phyloP scores from a whole-genome alignment of 768 basidiomycete species.

The Collybia nuda region DNA sequence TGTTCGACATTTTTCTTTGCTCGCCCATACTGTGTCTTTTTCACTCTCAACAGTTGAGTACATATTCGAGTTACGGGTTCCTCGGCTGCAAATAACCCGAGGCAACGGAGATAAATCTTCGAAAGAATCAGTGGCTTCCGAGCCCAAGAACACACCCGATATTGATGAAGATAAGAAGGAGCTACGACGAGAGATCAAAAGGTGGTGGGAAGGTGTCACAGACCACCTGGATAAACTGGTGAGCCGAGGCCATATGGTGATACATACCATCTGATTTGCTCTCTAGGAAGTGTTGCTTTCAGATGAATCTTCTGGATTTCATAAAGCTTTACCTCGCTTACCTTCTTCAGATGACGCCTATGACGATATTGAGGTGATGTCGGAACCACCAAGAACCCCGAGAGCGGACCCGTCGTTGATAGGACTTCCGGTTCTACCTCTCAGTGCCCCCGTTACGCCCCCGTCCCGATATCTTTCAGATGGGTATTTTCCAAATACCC shows the following conservation, averaged over 20 bases:
- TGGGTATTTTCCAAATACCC: background rate
- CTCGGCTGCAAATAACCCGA: constrained; percentile 55
- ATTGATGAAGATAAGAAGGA: constrained; percentile 37
- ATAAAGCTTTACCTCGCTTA: constrained; percentile 58
- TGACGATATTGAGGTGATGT: constrained; percentile 13
- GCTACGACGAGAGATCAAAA: constrained; percentile 59
- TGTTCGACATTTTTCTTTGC: background rate
- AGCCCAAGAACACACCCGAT: background rate
- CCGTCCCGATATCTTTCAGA: background rate
- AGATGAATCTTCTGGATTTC: constrained; percentile 20
- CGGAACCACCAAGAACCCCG: background rate
- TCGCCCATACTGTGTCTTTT: constrained; percentile 36
- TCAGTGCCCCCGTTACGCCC: too few species aligned
- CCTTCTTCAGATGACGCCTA: constrained; percentile 58
- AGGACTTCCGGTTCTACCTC: background rate
- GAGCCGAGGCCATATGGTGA: constrained; percentile 16
- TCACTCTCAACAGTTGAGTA: constrained; percentile 46
- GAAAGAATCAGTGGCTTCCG: background rate
- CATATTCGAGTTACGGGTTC: constrained; percentile 61
- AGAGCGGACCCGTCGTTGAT: background rate
- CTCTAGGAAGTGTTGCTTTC: constrained; percentile 43
- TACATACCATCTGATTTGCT: background rate
- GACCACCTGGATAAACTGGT: constrained; percentile 64
- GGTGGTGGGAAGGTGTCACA: constrained; percentile 66
- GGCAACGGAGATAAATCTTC: constrained; percentile 12